Percentiles rank a stretch among this genome's conserved stretches.
These are phyloP conservation scores for Kodamaea derodonti DNA, from an alignment of 1,139 yeast genomes.

Conservation along the genomic window DNA sequence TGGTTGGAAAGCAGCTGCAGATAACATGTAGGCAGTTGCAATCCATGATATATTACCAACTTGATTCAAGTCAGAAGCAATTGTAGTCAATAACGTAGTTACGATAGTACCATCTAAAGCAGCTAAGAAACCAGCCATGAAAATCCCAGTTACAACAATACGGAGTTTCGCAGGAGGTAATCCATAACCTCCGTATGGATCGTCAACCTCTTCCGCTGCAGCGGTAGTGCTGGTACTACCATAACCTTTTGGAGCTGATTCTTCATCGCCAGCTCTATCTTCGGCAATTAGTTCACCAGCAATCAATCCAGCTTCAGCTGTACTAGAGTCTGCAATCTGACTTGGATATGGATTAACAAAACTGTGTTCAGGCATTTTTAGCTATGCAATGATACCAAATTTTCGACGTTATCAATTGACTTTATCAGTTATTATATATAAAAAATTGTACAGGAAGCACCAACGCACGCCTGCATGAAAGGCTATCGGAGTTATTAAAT, in stretches of 20 bases:
- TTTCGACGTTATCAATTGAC: neutral
- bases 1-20: conserved; percentile 55
- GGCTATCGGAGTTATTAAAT: too few relatives aligned
- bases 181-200: conserved; percentile 19
- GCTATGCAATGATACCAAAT: too few relatives aligned
- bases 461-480: too few relatives aligned
- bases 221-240: conserved; percentile 12
- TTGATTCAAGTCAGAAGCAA: conserved; percentile 42
- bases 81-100: conserved; percentile 38
- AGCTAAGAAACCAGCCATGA: conserved; percentile 39
- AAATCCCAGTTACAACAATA: conserved; percentile 32
- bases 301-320: conserved; percentile 45
- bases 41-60: conserved; percentile 44
- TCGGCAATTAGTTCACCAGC: conserved; percentile 49
- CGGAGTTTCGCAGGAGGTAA: conserved; percentile 27
- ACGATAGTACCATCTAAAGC: conserved; percentile 46
- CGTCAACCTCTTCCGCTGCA: conserved; percentile 15
- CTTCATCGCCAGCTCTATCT: conserved; percentile 10
- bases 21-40: conserved; percentile 39
- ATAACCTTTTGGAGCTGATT: conserved; percentile 9
- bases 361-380: conserved; percentile 2
- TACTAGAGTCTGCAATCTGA: conserved; percentile 30
- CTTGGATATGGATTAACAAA: conserved; percentile 21
- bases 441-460: too few relatives aligned
- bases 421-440: neutral